Evolutionary conservation across 2,329 filamentous ascomycete species (phyloP), one percentile per base, ranked within the genome.

Genomic region (Cladobotryum protrusum): DNA sequence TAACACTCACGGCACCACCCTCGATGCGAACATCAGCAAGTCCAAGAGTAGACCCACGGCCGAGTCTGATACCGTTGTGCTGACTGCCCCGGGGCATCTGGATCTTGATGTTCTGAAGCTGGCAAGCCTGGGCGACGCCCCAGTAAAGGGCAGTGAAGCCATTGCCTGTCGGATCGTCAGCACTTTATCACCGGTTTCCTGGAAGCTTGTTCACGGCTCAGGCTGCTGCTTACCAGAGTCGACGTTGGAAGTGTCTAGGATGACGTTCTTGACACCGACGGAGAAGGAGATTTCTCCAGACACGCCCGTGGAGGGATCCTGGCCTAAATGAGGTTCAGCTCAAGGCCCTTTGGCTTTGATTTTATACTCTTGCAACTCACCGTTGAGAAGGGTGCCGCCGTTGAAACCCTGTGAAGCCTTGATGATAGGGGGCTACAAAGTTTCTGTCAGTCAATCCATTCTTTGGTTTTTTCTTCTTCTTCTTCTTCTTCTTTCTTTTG

Each of bases 91-190:
- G 64, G 44, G 69, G 57, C 68, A 75, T 71, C 14, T 52, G 61
- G 48, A 75, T 73, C 52, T 64, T 68, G 53, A 73, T 58, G 48
- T 74, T 73, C 42, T 71, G 69, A 5, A 73, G 60, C 45, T 73
- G 69, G 1, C 65, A 62, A 6, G 52, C 69, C 52, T 74, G 70
- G 2, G 71, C 71, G n/a, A 74, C 71, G 11, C 69, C 67, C 72
- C 71, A 74, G 46, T 61, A 68, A 0, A 74, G 63, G 4, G 71
- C 72, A 4, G 65, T 67, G 42, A 73, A 72, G 1, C 52, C 54
- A 9, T 59, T 63, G 44, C 24, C 24, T 29, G 11, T 29, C 11
- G 24, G 6, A 29, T 29, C 24, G 24, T 29, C 6, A 29, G 24
- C 11, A 4, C 11, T 29, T 8, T 29, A 5, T 29, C 11, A 8